These are phyloP conservation scores for Aspergillus fumigatiaffinis DNA, from an alignment of 2,329 filamentous ascomycete species.

Conservation along the genomic window DNA sequence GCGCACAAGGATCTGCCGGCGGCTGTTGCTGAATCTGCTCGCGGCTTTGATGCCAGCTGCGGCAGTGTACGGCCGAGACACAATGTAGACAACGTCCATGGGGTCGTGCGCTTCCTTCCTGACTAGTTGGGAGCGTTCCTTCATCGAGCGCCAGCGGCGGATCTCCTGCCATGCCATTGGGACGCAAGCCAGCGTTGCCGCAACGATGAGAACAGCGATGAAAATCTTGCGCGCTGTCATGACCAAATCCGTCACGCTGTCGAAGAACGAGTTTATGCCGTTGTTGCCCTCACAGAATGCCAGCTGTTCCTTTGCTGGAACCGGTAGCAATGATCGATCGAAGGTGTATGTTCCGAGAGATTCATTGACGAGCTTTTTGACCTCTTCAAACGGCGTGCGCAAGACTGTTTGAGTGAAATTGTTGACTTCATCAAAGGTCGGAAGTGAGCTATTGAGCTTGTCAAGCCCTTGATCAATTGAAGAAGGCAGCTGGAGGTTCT, in stretches of 20 bases:
- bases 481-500: constrained; percentile 64
- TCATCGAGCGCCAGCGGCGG: constrained; percentile 69
- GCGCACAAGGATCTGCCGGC: constrained; percentile 68
- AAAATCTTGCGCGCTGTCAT: constrained; percentile 68
- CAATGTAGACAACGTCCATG: constrained; percentile 85
- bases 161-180: constrained; percentile 81
- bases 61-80: constrained; percentile 74
- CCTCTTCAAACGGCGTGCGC: constrained; percentile 72
- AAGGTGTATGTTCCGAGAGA: constrained; percentile 72
- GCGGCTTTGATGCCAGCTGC: constrained; percentile 67
- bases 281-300: constrained; percentile 86
- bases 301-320: constrained; percentile 76
- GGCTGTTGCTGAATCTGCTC: constrained; percentile 56
- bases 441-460: constrained; percentile 72
- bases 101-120: constrained; percentile 65
- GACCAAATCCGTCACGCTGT: constrained; percentile 63
- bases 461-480: constrained; percentile 66
- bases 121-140: constrained; percentile 65
- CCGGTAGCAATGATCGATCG: constrained; percentile 71
- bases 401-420: constrained; percentile 75
- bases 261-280: constrained; percentile 79
- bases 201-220: constrained; percentile 66
- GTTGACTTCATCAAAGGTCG: constrained; percentile 76
- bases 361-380: constrained; percentile 69
- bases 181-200: constrained; percentile 68